These are phyloP conservation scores for Didymella pinodella DNA, from an alignment of 2,329 filamentous ascomycete species.

Conservation along the genomic window DNA sequence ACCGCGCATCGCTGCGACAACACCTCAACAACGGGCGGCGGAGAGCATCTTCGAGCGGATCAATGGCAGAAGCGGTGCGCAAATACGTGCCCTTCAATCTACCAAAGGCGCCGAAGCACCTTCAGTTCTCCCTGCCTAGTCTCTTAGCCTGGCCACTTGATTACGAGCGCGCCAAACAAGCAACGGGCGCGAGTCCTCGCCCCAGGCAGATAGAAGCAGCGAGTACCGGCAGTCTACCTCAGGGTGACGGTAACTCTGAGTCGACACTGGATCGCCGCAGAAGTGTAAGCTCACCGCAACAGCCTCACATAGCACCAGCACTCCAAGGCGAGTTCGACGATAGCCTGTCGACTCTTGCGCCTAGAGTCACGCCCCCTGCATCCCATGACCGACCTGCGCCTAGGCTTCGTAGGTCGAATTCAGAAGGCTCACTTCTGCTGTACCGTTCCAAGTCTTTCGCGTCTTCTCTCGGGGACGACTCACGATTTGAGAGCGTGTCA, in stretches of 20 bases:
- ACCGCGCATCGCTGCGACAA: constrained; percentile 50
- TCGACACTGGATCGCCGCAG: constrained; percentile 23
- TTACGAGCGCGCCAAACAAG: constrained; percentile 24
- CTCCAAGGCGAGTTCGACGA: constrained; percentile 30
- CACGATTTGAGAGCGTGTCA: constrained; percentile 78
- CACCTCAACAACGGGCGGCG: constrained; percentile 48
- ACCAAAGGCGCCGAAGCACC: constrained; percentile 48
- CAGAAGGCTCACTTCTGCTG: constrained; percentile 78
- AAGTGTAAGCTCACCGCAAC: constrained; percentile 21
- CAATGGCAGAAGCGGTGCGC: constrained; percentile 44
- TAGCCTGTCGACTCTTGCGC: constrained; percentile 29
- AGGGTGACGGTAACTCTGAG: constrained; percentile 34
- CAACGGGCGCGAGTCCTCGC: constrained; percentile 18
- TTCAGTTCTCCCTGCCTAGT: constrained; percentile 49
- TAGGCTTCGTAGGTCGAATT: constrained; percentile 68
- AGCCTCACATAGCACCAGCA: constrained; percentile 27
- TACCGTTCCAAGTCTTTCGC: constrained; percentile 78
- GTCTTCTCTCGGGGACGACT: constrained; percentile 85
- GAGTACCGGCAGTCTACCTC: constrained; percentile 24
- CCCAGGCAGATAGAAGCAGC: constrained; percentile 31
- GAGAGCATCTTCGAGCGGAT: constrained; percentile 52
- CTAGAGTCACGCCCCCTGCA: constrained; percentile 14
- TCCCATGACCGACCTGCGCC: constrained; percentile 31
- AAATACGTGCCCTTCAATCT: constrained; percentile 50
- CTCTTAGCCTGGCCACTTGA: constrained; percentile 43